Evolutionary conservation across 1,139 yeast species (phyloP), one percentile per base, ranked within the genome.

Genomic region (Debaryomycetaceae sp.): DNA sequence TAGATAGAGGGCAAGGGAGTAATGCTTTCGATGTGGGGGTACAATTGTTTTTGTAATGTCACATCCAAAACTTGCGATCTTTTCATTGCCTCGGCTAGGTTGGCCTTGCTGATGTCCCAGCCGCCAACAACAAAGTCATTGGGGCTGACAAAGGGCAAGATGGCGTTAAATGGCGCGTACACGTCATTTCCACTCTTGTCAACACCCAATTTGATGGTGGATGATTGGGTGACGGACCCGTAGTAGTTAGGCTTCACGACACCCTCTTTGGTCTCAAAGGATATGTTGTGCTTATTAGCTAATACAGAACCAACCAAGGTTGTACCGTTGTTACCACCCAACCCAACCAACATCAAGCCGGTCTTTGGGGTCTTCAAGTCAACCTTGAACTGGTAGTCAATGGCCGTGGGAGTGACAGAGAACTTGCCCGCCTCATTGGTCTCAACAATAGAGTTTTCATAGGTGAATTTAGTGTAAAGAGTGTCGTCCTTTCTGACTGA

Each of bases 261-360:
- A 35, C 95, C 95, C 42, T 79, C 83, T 65, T 86, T 86, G 50
- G 83, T 88, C 51, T 84, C 78, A 65, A 89, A 89, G 32, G 75
- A 62, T 41, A 89, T 61, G 42, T 83, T 71, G 59, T 83, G 73
- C 53, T 83, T 85, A 69, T 89, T 89, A 39, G 96, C 95, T 46
- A 83, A 74, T 34, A 82, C 72, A 13, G 96, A 82, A 32, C 93
- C 88, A 38, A 88, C 75, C 48, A 89, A 71, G 16, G 97, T 89
- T 40, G 96, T 74, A 61, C 97, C 97, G 54, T 89, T 89, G 71
- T 89, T 89, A 63, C 97, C 97, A 49, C 96, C 97, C 46, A 88
- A 72, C 46, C 97, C 97, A 33, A 89, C 96, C 44, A 89, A 72
- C 77, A 89, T 64, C 42, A 89, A 68, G 53, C 96, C 97, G 34